Evolutionary conservation across 495 filamentous ascomycete genomes (phyloP), one percentile per base, ranked within the genome.

Genomic region (Tricharina praecox): DNA sequence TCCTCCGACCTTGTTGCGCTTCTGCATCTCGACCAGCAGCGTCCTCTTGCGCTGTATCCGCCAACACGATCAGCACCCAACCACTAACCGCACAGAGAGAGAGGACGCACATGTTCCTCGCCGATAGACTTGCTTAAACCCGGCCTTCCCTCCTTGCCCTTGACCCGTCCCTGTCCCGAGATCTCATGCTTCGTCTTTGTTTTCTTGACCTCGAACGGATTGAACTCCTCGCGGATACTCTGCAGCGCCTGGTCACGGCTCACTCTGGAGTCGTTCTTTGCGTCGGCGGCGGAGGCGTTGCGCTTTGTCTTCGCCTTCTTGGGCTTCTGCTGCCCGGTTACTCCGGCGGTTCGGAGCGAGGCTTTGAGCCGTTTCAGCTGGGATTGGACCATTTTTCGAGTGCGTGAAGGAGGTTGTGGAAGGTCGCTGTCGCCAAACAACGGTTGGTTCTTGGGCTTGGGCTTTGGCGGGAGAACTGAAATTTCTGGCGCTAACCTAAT

Each of bases 311-410:
- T 82, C 56, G 93, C 75, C 64, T 93, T 93, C 60, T 94, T 94
- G 16, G 85, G 90, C 58, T 92, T 74, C 58, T 87, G 85, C 3
- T 82, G 85, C 2, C 85, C 82, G 38, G 85, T 77, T 24, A 96
- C 77, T 19, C 90, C 88, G 48, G 85, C 82, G 23, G 92, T 82
- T 49, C 75, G 73, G 10, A 97, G 71, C 4, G 86, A 93, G 48
- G 80, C 70, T 66, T 93, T 97, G 13, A 97, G 74, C 66, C 85
- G 85, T 64, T 96, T 96, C 15, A 97, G 71, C 66, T 97, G 90
- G 5, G 90, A 97, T 50, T 87, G 83, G 46, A 88, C 73, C 90
- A 97, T 97, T 49, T 53, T 68, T 45, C 20, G n/a, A n/a, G n/a
- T n/a, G n/a, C n/a, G n/a, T n/a, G n/a, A n/a, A n/a, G n/a, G n/a